Evolutionary conservation across 148 eudicot genomes (phyloP).

Genomic region (Suaeda aralocaspica): DNA sequence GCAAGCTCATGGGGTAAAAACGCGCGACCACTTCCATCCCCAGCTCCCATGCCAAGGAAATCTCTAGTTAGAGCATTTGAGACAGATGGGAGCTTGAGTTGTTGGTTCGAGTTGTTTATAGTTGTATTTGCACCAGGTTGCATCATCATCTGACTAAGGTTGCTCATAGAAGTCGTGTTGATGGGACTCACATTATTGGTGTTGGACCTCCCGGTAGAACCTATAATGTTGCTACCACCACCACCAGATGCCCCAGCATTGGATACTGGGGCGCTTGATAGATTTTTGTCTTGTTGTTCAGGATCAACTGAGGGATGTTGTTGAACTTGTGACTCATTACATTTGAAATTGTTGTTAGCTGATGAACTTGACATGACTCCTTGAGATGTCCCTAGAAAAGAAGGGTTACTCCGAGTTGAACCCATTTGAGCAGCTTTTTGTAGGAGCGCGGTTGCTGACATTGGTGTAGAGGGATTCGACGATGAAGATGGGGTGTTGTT

Average conservation of each 20-base stretch:
- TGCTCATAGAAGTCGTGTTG: constrained; percentile 17
- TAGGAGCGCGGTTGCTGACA: constrained; percentile 92
- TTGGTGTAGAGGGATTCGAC: constrained; percentile 41
- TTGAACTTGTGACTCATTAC: neutral
- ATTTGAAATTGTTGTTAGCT: constrained; percentile 12
- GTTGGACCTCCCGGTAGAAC: neutral
- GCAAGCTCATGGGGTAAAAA: constrained; percentile 63
- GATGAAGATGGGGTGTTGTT: constrained; percentile 8
- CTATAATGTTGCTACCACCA: neutral
- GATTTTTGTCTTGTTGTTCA: neutral
- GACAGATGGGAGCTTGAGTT: constrained; percentile 19
- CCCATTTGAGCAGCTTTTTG: constrained; percentile 95
- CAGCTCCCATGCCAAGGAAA: constrained; percentile 71
- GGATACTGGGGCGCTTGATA: neutral
- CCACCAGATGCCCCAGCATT: constrained; percentile 5
- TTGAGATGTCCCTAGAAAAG: constrained; percentile 38
- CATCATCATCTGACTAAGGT: constrained; percentile 42
- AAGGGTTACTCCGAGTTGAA: constrained; percentile 50
- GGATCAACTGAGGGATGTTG: neutral
- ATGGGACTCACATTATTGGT: constrained; percentile 17
- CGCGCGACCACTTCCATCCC: constrained; percentile 41
- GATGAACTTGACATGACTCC: constrained; percentile 44
- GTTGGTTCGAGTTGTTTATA: constrained; percentile 14
- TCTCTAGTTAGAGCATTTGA: constrained; percentile 56
- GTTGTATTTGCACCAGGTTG: constrained; percentile 16